Evolutionary conservation across 345 rosid species (phyloP).

Genomic region (Ricinus communis): DNA sequence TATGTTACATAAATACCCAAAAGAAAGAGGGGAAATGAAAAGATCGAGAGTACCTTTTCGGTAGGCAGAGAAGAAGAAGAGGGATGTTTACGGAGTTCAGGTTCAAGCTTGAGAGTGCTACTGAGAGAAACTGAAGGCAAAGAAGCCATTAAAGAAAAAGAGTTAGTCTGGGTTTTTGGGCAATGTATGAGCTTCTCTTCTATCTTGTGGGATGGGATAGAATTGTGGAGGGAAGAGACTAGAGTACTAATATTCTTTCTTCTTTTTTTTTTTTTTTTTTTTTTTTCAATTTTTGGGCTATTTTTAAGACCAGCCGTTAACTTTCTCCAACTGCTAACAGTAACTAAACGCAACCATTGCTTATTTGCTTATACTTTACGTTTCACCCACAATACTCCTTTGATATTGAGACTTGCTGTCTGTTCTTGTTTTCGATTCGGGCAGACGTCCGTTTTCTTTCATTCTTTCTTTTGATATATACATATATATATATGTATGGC

Average conservation of each 20-base stretch:
- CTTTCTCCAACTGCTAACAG: neutral
- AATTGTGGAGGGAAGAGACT: slow-evolving; percentile 6
- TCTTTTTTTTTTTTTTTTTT: too few relatives aligned
- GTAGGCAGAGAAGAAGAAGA: slow-evolving; percentile 22
- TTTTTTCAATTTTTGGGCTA: too few relatives aligned
- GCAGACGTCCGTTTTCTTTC: too few relatives aligned
- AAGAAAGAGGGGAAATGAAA: neutral
- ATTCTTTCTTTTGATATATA: too few relatives aligned
- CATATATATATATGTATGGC: too few relatives aligned
- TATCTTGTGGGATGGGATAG: slow-evolving; percentile 4
- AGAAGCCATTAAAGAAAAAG: slow-evolving; percentile 41
- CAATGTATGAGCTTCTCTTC: too few relatives aligned
- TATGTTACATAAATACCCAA: neutral
- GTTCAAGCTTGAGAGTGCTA: slow-evolving; percentile 32
- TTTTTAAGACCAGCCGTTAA: neutral
- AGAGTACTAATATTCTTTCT: neutral
- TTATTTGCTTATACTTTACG: too few relatives aligned
- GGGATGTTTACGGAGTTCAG: slow-evolving; percentile 28
- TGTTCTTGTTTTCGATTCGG: too few relatives aligned
- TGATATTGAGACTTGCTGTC: too few relatives aligned
- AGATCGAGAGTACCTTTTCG: slow-evolving; percentile 32
- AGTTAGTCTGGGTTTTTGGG: neutral
- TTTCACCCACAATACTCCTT: too few relatives aligned
- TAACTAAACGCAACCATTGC: neutral
- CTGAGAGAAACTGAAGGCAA: slow-evolving; percentile 35